phyloP scores from a whole-genome alignment of 495 filamentous ascomycete species.

The Penicillium waksmanii region DNA sequence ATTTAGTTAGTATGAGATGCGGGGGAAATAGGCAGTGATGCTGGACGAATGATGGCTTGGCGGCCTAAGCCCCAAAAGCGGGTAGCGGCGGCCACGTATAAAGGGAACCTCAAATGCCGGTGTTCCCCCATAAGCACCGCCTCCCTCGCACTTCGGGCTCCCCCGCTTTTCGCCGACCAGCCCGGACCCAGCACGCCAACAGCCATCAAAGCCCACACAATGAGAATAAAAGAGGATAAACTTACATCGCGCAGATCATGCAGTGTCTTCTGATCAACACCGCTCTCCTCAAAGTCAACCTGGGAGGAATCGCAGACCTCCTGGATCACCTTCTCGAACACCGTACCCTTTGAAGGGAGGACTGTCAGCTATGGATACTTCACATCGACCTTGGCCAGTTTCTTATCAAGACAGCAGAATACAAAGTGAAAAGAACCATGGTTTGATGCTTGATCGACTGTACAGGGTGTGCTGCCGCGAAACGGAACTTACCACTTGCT shows the following conservation, averaged over 20 bases:
- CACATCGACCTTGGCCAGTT: background rate
- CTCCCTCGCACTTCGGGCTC: conserved; percentile 41
- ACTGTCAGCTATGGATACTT: conserved; percentile 35
- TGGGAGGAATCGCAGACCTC: conserved; percentile 86
- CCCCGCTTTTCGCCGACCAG: conserved; percentile 39
- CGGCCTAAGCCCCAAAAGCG: conserved; percentile 33
- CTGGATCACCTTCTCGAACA: conserved; percentile 89
- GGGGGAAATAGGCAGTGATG: conserved; percentile 4
- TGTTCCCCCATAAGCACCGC: conserved; percentile 45
- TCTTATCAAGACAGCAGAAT: background rate
- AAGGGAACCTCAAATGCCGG: conserved; percentile 47
- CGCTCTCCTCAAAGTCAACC: conserved; percentile 95
- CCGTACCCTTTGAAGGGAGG: conserved; percentile 61
- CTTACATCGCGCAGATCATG: conserved; percentile 83
- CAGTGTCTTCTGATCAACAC: conserved; percentile 83
- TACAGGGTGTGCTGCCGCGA: conserved; percentile 24
- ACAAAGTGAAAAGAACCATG: background rate
- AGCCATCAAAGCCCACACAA: conserved; percentile 22
- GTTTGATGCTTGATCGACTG: conserved; percentile 4
- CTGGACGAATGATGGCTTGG: conserved; percentile 34
- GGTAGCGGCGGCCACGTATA: conserved; percentile 46
- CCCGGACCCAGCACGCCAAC: conserved; percentile 16
- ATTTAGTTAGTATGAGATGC: conserved; percentile 23
- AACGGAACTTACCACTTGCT: conserved; percentile 62
- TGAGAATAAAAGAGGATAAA: conserved; percentile 20